Percentiles rank a stretch among this genome's conserved stretches.
Conservation (phyloP, 108 stramenopile genomes). For the Cyclotella sp. region DNA sequence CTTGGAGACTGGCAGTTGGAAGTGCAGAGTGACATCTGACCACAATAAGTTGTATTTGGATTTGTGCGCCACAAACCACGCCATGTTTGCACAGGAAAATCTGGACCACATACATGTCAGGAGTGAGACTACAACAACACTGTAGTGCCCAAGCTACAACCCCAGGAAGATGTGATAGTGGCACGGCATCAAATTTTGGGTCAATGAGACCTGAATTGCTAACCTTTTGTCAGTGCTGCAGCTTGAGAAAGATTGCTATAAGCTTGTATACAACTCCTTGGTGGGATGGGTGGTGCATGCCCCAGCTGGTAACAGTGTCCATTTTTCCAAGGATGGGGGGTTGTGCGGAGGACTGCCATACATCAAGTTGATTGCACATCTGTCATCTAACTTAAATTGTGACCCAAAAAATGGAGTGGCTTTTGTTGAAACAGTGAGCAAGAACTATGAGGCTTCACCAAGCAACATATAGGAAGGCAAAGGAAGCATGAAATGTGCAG, state of each 20-base stretch:
- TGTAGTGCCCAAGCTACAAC: not conserved
- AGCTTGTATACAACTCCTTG: too few relatives aligned
- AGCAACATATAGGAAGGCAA: not conserved
- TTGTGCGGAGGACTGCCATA: not conserved
- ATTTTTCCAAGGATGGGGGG: not conserved
- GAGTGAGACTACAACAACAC: not conserved
- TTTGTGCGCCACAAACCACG: conserved; percentile 5
- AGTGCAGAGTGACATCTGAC: not conserved
- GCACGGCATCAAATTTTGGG: not conserved
- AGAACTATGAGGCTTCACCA: not conserved
- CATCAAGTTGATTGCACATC: conserved; percentile 1
- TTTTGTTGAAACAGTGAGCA: not conserved
- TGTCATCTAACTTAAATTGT: not conserved
- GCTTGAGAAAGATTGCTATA: too few relatives aligned
- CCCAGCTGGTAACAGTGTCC: not conserved
- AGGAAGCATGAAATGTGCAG: not conserved
- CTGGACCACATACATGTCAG: not conserved
- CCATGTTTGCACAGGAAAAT: not conserved
- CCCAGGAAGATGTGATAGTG: not conserved
- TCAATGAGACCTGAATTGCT: not conserved
- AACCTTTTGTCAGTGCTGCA: conserved; percentile 18
- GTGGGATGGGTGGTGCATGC: not conserved
- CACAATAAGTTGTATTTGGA: too few relatives aligned
- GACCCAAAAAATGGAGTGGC: not conserved
- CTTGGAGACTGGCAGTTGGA: not conserved